Base-by-base conservation (phyloP, 768 basidiomycete genomes). In the Porphyrellus cyaneotinctus region DNA sequence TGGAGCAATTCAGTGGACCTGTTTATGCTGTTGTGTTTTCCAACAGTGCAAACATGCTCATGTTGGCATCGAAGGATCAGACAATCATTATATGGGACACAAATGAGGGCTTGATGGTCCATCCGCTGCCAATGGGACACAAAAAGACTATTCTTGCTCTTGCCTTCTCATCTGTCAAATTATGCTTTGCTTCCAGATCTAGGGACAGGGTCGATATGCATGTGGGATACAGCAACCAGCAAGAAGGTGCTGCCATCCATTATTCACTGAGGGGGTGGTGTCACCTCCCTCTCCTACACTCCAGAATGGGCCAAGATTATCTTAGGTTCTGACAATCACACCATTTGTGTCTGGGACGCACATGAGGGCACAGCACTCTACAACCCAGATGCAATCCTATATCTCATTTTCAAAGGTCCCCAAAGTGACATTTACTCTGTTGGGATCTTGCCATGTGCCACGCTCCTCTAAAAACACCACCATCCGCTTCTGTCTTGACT, bases 1-100 rank as follows among this genome's bases (percentile, higher is more conserved):
- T 72, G 43, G 23, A 52, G 22, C 53, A 53, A 6, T 68, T 72
- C 23, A 44, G 20, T 17, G 61, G 39, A 3, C 31, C 59, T 1
- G 53, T 71, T 31, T 68, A 61, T 39, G 54, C 47, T 2, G 62
- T 71, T 7, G 71, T 43, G 9, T 71, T 70, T 45, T 72, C 70
- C 9, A 57, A 51, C 35, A 63, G 70, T 42, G 69, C 49, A 4
- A 53, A 7, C 12, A 32, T 46, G 26, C 53, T 69, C 14, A 58
- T 69, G 15, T 69, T 69, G 4, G 65, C 51, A 2, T 67, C 65
- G 4, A 52, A 60, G 20, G 63, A 68, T 38, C 54, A 58, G 38
- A 63, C 58, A n/a, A 63, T 70, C 52, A 22, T 67, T 36, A 17
- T 66, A 20, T 70, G 67, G 69, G 51, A 69, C 28, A 38, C 44